Percentiles rank a stretch among this genome's conserved stretches.
Conservation (phyloP, 73 alveolate species). For the Effrenium voratum region DNA sequence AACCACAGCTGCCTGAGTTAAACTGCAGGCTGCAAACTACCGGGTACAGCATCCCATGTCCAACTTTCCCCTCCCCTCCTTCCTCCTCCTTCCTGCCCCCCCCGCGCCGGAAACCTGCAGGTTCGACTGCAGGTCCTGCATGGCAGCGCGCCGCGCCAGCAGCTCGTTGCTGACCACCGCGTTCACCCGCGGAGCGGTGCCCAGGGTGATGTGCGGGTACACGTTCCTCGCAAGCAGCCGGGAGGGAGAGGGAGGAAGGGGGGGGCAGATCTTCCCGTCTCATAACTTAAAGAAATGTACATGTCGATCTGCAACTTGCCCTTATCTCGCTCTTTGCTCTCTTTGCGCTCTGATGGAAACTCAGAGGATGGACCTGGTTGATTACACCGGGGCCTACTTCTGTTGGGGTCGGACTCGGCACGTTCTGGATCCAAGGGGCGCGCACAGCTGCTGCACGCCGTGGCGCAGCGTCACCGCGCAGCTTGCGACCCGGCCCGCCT, state of each 20-base stretch:
- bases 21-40: neutral
- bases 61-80: neutral
- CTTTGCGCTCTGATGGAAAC: too few relatives aligned
- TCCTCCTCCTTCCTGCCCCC: neutral
- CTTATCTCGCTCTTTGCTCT: too few relatives aligned
- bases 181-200: constrained; percentile 58
- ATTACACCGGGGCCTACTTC: too few relatives aligned
- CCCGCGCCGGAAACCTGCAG: neutral
- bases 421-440: neutral
- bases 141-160: constrained; percentile 68
- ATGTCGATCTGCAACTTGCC: too few relatives aligned
- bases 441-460: constrained; percentile 49
- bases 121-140: constrained; percentile 54
- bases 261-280: too few relatives aligned
- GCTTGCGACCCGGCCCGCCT: constrained; percentile 62
- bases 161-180: constrained; percentile 78
- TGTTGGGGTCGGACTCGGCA: too few relatives aligned
- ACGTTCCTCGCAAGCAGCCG: too few relatives aligned
- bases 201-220: constrained; percentile 68
- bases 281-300: too few relatives aligned
- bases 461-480: constrained; percentile 39
- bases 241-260: too few relatives aligned
- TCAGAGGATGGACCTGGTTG: too few relatives aligned
- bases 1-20: neutral
- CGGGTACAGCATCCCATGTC: neutral